Evolutionary conservation across 23 red algal genomes (phyloP), one percentile per base, ranked within the genome.

Genomic region (Gracilaria gracilis): DNA sequence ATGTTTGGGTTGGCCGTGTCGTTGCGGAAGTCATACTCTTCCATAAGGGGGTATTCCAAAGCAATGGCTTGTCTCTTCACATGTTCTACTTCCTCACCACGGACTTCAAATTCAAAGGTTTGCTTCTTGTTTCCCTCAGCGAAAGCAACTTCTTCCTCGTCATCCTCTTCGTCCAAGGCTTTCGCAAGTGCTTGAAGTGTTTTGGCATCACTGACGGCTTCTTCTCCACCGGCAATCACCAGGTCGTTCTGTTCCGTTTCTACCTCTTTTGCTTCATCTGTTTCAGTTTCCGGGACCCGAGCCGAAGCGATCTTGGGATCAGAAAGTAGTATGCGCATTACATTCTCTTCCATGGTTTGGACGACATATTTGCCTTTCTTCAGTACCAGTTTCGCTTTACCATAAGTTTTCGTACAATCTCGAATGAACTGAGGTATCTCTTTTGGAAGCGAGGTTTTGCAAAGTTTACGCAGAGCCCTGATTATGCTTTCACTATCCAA

Each of bases 21-120:
- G 64, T 96, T 96, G 14, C 97, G 90, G 64, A 98, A 98, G 58
- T 98, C 97, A 66, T 98, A 98, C 88, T 98, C 97, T 67, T 98
- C 97, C 87, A 98, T 91, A 42, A 98, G 87, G 39, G 97, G 97
- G 82, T 98, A 98, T 17, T 98, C 87, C 9, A 98, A 76, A 38
- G 95, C 93, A 54, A 94, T 95, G 2, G 90, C 92, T 23, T 85
- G 93, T 32, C 93, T 93, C 35, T 98, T 98, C n/a, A 98, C 89
- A 40, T 93, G 89, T 54, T 98, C 97, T 16, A 98, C 97, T 34
- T 94, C 78, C 61, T 94, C 93, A 23, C 75, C 54, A 49, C 84
- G 86, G 20, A 95, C 85, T 71, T 95, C 93, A 89, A 95, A 95
- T 44, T 87, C 75, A 75, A 81, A 95, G 13, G 79, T 75, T 78